Evolutionary conservation across 78 protist genomes (phyloP).

Genomic region (Dictyostelium brefeldianum): DNA sequence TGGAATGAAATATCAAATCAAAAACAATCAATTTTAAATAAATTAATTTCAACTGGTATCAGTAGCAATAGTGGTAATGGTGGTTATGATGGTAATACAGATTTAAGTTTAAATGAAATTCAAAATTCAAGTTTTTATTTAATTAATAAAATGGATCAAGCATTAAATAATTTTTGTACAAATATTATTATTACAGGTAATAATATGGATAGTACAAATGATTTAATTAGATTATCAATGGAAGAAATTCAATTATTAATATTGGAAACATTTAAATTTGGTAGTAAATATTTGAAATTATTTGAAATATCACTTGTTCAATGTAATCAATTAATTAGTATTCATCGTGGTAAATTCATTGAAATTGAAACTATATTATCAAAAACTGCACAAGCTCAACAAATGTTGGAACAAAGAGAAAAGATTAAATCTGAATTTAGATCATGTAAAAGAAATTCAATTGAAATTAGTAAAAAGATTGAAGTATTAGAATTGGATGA

Average conservation of each 20-base stretch:
- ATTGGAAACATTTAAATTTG: constrained; percentile 39
- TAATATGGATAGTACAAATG: background rate
- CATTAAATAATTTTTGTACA: background rate
- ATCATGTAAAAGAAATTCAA: constrained; percentile 38
- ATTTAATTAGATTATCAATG: constrained; percentile 37
- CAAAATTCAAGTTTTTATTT: constrained; percentile 17
- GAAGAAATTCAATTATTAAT: constrained; percentile 22
- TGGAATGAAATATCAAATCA: constrained; percentile 28
- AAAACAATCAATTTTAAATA: constrained; percentile 1
- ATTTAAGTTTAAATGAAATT: background rate
- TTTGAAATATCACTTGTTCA: background rate
- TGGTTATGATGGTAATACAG: background rate
- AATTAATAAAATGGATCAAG: background rate
- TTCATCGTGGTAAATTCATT: background rate
- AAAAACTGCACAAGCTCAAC: background rate
- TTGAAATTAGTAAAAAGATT: constrained; percentile 44
- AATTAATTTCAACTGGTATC: background rate
- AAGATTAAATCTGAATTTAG: constrained; percentile 15
- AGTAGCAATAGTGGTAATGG: background rate
- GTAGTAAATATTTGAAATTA: background rate
- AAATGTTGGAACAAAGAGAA: constrained; percentile 35
- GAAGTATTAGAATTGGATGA: constrained; percentile 64
- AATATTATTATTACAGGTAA: background rate
- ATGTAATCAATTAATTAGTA: background rate
- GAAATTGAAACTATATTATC: background rate